Evolutionary conservation across 768 basidiomycete species (phyloP).

Genomic region (Xerocomellus chrysenteron): DNA sequence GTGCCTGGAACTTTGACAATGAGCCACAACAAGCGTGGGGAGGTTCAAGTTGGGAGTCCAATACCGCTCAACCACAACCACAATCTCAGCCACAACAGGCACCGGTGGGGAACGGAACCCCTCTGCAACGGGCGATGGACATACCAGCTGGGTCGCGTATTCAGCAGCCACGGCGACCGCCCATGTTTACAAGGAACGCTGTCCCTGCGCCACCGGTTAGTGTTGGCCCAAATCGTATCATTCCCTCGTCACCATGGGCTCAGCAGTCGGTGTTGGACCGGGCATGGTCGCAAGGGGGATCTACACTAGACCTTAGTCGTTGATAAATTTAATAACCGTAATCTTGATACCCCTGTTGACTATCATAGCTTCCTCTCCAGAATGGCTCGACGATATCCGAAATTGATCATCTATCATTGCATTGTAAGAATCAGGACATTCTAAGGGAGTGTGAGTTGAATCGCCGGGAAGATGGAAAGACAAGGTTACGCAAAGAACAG

Average conservation of each 20-base stretch:
- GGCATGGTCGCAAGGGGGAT: constrained; percentile 42
- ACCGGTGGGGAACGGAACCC: constrained; percentile 23
- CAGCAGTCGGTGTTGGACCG: constrained; percentile 43
- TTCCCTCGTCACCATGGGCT: constrained; percentile 40
- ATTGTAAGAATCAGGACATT: background rate
- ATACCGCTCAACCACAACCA: constrained; percentile 28
- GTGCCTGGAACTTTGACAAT: constrained; percentile 32
- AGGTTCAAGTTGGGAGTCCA: constrained; percentile 26
- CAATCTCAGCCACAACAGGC: constrained; percentile 34
- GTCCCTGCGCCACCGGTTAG: constrained; percentile 36
- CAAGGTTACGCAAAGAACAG: background rate
- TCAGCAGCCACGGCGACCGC: constrained; percentile 54
- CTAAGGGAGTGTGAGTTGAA: background rate
- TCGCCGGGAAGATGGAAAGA: background rate
- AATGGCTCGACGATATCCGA: background rate
- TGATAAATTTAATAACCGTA: constrained; percentile 25
- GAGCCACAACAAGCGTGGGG: constrained; percentile 26
- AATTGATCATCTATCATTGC: constrained; percentile 18
- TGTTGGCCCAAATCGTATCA: constrained; percentile 37
- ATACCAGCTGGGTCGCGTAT: constrained; percentile 51
- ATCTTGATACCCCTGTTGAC: constrained; percentile 4
- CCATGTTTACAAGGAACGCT: constrained; percentile 48
- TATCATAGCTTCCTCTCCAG: background rate
- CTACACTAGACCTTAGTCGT: constrained; percentile 37
- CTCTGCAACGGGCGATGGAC: constrained; percentile 50